Conservation (phyloP, 495 filamentous ascomycete genomes). For the Chaetomidium leptoderma region DNA sequence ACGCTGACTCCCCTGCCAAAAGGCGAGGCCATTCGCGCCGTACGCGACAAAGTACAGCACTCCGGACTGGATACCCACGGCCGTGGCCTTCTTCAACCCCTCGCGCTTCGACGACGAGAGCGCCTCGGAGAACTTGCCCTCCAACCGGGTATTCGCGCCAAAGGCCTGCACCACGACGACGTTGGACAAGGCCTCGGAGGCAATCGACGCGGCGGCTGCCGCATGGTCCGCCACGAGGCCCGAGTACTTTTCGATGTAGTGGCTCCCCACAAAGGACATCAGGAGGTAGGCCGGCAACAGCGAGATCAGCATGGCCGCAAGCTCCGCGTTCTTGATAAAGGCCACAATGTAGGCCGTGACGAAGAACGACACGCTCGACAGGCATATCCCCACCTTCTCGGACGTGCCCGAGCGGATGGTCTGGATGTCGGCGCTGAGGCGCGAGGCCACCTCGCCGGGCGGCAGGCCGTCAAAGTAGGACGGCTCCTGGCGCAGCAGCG, state of each 20-base stretch:
- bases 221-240: conserved; percentile 48
- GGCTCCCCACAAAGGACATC: conserved; percentile 59
- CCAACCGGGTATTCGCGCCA: conserved; percentile 42
- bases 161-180: conserved; percentile 51
- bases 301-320: conserved; percentile 53
- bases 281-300: conserved; percentile 62
- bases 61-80: conserved; percentile 59
- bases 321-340: conserved; percentile 54
- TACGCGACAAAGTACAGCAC: conserved; percentile 70
- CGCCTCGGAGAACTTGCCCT: conserved; percentile 49
- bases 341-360: conserved; percentile 60
- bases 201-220: conserved; percentile 39
- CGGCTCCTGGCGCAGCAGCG: conserved; percentile 56
- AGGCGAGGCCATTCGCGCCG: conserved; percentile 81
- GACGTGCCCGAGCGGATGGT: conserved; percentile 59
- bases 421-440: conserved; percentile 57
- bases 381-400: conserved; percentile 62
- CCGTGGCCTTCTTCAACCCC: conserved; percentile 56
- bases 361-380: conserved; percentile 58
- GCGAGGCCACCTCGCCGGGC: conserved; percentile 57
- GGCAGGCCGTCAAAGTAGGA: conserved; percentile 57
- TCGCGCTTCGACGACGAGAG: conserved; percentile 46
- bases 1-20: conserved; percentile 86
- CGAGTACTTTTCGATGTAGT: conserved; percentile 58
- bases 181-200: conserved; percentile 44